These are phyloP conservation scores for Phytopythium delawarense DNA, from an alignment of 352 stramenopile genomes.

Conservation along the genomic window DNA sequence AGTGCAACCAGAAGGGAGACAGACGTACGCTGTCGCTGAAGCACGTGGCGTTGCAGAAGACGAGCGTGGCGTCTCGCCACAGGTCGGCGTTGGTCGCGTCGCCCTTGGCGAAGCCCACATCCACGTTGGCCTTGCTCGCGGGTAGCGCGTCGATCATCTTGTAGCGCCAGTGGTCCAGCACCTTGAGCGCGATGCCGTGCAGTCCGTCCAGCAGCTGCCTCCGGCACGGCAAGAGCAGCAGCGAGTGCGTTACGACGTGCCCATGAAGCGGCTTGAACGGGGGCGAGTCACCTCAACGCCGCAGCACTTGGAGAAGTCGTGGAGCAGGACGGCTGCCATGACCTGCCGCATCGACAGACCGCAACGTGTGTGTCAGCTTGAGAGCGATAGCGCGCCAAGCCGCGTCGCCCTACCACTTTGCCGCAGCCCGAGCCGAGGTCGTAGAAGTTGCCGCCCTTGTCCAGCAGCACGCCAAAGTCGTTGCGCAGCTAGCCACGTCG, in stretches of 20 bases:
- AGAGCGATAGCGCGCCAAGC: neutral
- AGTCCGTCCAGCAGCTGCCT: slow-evolving; percentile 45
- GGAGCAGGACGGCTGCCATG: slow-evolving; percentile 51
- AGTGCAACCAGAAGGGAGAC: neutral
- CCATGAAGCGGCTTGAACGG: neutral
- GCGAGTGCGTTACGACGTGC: neutral
- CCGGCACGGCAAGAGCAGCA: neutral
- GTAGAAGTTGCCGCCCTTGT: slow-evolving; percentile 65
- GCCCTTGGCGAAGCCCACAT: slow-evolving; percentile 49
- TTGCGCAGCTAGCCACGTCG: slow-evolving; percentile 34
- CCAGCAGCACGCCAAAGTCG: slow-evolving; percentile 53
- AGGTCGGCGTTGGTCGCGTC: slow-evolving; percentile 43
- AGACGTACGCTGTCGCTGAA: slow-evolving; percentile 58
- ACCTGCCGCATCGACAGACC: slow-evolving; percentile 24
- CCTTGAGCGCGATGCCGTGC: slow-evolving; percentile 53
- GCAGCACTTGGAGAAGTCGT: slow-evolving; percentile 64
- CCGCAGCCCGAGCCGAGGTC: slow-evolving; percentile 64
- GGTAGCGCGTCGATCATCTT: slow-evolving; percentile 52
- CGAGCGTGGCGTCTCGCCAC: slow-evolving; percentile 51
- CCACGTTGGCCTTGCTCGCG: slow-evolving; percentile 41
- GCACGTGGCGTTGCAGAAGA: slow-evolving; percentile 70
- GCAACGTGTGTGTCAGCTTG: neutral
- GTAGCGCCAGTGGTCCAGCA: slow-evolving; percentile 62
- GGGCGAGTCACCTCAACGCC: slow-evolving; percentile 37
- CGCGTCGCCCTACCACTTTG: slow-evolving; percentile 44